Conservation (phyloP, 202 grass and related monocot genomes). For the Setaria viridis region DNA sequence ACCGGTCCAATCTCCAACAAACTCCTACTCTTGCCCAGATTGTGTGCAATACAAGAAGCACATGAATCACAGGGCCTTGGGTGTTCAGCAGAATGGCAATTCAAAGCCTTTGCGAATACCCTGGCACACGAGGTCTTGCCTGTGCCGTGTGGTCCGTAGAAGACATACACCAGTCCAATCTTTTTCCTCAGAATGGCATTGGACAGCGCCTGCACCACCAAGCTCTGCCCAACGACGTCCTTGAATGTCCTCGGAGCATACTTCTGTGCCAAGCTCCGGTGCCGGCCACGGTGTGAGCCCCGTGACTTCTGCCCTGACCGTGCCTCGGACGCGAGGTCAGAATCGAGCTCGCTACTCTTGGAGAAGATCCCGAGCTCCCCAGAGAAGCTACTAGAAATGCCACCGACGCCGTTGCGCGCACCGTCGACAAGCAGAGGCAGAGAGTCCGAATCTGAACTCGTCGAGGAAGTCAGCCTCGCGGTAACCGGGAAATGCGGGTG, state of each 20-base stretch:
- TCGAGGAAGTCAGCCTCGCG: slow-evolving; percentile 53
- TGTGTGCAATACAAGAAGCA: slow-evolving; percentile 79
- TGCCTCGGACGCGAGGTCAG: slow-evolving; percentile 57
- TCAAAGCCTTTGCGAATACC: slow-evolving; percentile 89
- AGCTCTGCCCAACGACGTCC: slow-evolving; percentile 81
- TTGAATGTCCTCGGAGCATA: slow-evolving; percentile 89
- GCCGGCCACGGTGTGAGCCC: slow-evolving; percentile 48
- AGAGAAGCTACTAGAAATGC: slow-evolving; percentile 54
- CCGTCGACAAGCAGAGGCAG: slow-evolving; percentile 62
- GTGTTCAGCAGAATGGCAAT: slow-evolving; percentile 79
- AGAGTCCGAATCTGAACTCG: slow-evolving; percentile 68
- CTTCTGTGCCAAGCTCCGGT: slow-evolving; percentile 81
- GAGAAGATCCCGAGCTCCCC: slow-evolving; percentile 71
- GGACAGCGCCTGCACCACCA: slow-evolving; percentile 86
- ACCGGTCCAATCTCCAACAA: slow-evolving; percentile 83
- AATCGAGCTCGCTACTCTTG: slow-evolving; percentile 58
- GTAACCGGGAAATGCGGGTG: slow-evolving; percentile 60
- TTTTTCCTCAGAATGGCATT: slow-evolving; percentile 81
- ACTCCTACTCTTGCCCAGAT: slow-evolving; percentile 72
- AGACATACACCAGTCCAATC: slow-evolving; percentile 81
- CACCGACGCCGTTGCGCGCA: slow-evolving; percentile 44
- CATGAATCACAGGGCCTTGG: slow-evolving; percentile 89
- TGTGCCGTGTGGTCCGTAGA: slow-evolving; percentile 85
- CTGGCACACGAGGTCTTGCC: slow-evolving; percentile 95
- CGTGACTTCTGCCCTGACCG: slow-evolving; percentile 49